Percentiles rank a stretch among this genome's conserved stretches.
Evolutionary conservation across 2,329 filamentous ascomycete species (phyloP).

Genomic region (Colletotrichum kahawae): DNA sequence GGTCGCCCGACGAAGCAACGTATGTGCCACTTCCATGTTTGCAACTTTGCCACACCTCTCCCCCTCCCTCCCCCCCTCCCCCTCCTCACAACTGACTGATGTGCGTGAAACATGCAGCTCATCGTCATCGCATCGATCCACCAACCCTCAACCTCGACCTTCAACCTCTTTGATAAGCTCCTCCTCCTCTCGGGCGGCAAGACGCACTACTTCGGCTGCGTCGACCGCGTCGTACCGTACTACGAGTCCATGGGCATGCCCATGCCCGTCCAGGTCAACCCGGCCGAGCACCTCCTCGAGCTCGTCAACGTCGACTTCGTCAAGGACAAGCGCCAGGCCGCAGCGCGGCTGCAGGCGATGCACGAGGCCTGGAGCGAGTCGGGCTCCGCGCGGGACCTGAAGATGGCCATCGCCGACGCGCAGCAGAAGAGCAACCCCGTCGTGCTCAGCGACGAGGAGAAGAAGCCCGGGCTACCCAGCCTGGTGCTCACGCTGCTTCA

Average conservation of each 20-base stretch:
- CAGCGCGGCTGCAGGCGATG: slow-evolving; percentile 56
- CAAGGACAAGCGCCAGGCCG: slow-evolving; percentile 49
- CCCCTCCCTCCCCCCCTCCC: not conserved
- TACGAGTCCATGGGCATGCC: slow-evolving; percentile 65
- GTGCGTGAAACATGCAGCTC: slow-evolving; percentile 48
- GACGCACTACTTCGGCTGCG: slow-evolving; percentile 75
- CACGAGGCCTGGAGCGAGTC: slow-evolving; percentile 62
- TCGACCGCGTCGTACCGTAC: slow-evolving; percentile 63
- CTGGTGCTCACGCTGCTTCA: slow-evolving; percentile 73
- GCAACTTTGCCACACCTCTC: not conserved
- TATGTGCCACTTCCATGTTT: slow-evolving; percentile 34
- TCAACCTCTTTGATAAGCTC: slow-evolving; percentile 81
- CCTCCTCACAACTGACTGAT: not conserved
- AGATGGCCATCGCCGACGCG: slow-evolving; percentile 13
- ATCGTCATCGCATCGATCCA: slow-evolving; percentile 85
- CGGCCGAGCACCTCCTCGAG: slow-evolving; percentile 81
- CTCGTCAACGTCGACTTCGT: slow-evolving; percentile 80
- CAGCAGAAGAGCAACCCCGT: slow-evolving; percentile 26
- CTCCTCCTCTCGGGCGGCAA: slow-evolving; percentile 74
- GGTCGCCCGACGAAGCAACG: slow-evolving; percentile 70
- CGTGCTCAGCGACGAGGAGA: slow-evolving; percentile 31
- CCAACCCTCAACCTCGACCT: slow-evolving; percentile 82
- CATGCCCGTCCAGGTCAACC: slow-evolving; percentile 75
- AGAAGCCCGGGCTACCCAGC: slow-evolving; percentile 48
- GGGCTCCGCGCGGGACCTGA: slow-evolving; percentile 18